A percentile compares a stretch with the other conserved stretches of the same genome.
phyloP scores from a whole-genome alignment of 768 basidiomycete species.

The Phlegmacium glaucopus region DNA sequence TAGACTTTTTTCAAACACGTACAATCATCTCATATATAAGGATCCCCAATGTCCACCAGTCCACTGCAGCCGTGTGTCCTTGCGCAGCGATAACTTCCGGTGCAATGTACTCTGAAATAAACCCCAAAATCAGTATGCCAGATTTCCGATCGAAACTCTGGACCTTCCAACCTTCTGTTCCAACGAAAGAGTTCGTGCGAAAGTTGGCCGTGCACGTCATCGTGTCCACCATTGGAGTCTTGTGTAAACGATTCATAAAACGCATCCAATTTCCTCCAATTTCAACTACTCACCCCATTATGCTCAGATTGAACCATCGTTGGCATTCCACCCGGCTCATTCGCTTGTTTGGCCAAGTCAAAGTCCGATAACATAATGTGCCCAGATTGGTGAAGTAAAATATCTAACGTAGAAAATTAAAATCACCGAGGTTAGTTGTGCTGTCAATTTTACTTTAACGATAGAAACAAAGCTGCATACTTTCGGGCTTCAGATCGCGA shows the following conservation, averaged over 20 bases:
- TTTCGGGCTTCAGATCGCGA: constrained; percentile 98
- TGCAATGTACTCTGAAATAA: constrained; percentile 88
- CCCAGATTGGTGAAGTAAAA: constrained; percentile 94
- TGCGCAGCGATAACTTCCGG: constrained; percentile 97
- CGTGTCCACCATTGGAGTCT: constrained; percentile 91
- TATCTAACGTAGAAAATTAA: constrained; percentile 55
- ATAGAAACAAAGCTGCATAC: constrained; percentile 50
- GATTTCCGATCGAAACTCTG: constrained; percentile 22
- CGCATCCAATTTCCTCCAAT: constrained; percentile 3
- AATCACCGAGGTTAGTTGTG: constrained; percentile 12
- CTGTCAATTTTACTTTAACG: constrained; percentile 5
- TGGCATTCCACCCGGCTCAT: constrained; percentile 79
- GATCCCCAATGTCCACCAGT: constrained; percentile 99
- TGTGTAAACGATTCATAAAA: constrained; percentile 7
- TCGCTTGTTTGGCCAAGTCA: constrained; percentile 95
- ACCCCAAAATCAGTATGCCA: constrained; percentile 6
- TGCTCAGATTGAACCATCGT: constrained; percentile 84
- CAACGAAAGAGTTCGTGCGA: constrained; percentile 98
- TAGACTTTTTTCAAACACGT: constrained; percentile 41
- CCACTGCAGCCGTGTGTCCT: constrained; percentile 97
- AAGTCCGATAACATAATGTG: constrained; percentile 99
- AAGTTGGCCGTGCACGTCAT: constrained; percentile 97
- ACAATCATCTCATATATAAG: constrained; percentile 99
- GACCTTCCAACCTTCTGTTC: constrained; percentile 81
- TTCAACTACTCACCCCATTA: constrained; percentile 68